Conservation (phyloP, 2,329 filamentous ascomycete genomes). For the Trichoderma sp. region DNA sequence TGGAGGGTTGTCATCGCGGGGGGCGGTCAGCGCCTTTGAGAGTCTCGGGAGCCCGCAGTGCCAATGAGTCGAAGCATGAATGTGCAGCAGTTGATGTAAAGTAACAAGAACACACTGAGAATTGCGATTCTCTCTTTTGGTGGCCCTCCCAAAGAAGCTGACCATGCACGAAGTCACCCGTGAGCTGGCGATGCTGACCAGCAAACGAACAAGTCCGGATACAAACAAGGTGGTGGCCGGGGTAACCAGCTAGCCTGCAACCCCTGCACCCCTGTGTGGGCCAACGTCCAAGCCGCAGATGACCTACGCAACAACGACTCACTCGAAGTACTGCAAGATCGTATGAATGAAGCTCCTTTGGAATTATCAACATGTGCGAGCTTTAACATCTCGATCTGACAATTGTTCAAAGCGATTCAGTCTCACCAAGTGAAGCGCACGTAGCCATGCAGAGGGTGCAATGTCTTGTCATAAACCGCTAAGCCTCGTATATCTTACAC, state of each 20-base stretch:
- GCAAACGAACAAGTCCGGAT: background rate
- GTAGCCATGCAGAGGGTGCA: background rate
- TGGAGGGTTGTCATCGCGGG: constrained; percentile 45
- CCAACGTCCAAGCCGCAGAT: background rate
- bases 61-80: background rate
- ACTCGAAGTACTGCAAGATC: no score
- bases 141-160: background rate
- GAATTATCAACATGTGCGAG: background rate
- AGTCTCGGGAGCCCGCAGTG: background rate
- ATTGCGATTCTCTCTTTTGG: background rate
- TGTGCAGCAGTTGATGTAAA: background rate
- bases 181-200: background rate
- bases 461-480: background rate
- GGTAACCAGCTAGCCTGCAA: constrained; percentile 16
- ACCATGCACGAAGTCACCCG: background rate
- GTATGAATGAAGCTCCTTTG: background rate
- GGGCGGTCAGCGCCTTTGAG: constrained; percentile 9
- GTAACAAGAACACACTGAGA: background rate
- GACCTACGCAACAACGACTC: background rate
- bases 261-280: background rate
- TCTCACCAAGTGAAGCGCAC: background rate
- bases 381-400: background rate
- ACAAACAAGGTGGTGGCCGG: constrained; percentile 27
- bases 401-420: no score
- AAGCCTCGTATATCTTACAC: constrained; percentile 9